Conservation (phyloP, 768 basidiomycete genomes). For the Lyophyllum semitale region DNA sequence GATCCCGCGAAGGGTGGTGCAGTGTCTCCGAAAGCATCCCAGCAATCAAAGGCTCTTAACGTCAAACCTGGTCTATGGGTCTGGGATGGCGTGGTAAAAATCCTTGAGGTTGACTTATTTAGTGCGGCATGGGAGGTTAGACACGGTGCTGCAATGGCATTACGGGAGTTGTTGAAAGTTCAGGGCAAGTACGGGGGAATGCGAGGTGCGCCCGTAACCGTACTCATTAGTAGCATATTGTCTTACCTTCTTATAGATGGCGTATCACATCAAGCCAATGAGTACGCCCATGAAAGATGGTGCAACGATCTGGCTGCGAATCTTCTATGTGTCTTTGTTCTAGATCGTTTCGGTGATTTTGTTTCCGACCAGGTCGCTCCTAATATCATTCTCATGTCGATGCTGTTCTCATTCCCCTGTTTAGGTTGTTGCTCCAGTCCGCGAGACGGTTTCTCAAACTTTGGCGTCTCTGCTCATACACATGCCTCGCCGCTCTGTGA, state of each 20-base stretch:
- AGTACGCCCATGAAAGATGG: constrained; percentile 77
- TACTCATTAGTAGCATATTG: not conserved
- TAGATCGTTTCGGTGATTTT: constrained; percentile 98
- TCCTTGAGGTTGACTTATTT: constrained; percentile 82
- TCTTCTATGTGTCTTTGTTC: constrained; percentile 85
- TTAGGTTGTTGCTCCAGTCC: constrained; percentile 90
- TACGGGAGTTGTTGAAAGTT: constrained; percentile 83
- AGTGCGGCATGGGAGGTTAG: constrained; percentile 91
- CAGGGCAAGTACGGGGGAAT: constrained; percentile 86
- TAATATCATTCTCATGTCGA: not conserved
- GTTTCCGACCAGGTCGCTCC: constrained; percentile 77
- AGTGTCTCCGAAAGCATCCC: constrained; percentile 74
- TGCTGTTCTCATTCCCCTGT: not conserved
- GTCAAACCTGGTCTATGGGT: constrained; percentile 78
- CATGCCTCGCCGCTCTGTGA: constrained; percentile 80
- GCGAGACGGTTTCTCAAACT: constrained; percentile 94
- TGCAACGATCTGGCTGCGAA: constrained; percentile 86
- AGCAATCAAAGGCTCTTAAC: constrained; percentile 76
- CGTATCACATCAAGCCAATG: constrained; percentile 56
- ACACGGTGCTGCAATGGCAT: constrained; percentile 90
- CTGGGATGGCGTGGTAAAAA: constrained; percentile 81
- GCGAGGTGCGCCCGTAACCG: constrained; percentile 50
- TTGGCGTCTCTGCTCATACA: constrained; percentile 86
- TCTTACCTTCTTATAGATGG: constrained; percentile 41
- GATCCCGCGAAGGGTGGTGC: constrained; percentile 87